A percentile compares a stretch with the other conserved stretches of the same genome.
These are phyloP conservation scores for Vanrija pseudolonga DNA, from an alignment of 1,284 basidiomycete species.

Conservation along the genomic window DNA sequence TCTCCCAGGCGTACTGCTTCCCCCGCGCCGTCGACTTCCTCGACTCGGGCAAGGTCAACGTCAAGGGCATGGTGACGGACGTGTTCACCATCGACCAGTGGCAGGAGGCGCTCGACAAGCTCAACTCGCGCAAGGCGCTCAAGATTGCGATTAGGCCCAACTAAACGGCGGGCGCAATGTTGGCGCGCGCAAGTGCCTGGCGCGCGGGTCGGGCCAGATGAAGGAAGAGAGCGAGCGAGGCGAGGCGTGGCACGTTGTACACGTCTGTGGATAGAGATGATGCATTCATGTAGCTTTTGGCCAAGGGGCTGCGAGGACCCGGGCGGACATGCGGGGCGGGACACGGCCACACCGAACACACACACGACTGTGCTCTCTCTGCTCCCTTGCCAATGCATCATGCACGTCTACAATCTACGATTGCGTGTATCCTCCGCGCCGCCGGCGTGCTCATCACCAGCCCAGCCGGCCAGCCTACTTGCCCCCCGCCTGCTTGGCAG, in stretches of 20 bases:
- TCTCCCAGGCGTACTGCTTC: conserved; percentile 80
- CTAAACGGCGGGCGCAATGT: not conserved
- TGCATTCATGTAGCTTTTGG: not conserved
- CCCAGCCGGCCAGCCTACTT: not conserved
- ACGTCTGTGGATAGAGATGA: not conserved
- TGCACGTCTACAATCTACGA: not conserved
- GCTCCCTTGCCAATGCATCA: not conserved
- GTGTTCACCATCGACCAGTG: conserved; percentile 71
- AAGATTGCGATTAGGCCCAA: conserved; percentile 48
- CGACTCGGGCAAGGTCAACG: conserved; percentile 73
- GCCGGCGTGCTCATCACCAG: no score
- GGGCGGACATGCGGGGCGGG: no score
- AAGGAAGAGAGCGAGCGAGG: no score
- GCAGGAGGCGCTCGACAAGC: conserved; percentile 76
- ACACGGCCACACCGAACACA: no score
- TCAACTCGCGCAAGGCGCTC: conserved; percentile 56
- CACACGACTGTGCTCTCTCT: not conserved
- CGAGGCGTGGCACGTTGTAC: no score
- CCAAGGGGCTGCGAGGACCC: not conserved
- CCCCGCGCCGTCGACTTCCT: conserved; percentile 82
- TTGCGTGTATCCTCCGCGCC: no score
- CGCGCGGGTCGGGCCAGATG: no score
- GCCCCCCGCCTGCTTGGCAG: conserved; percentile 32
- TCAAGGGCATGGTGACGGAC: conserved; percentile 79
- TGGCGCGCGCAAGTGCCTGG: no score